Base-by-base conservation (phyloP, 2,329 filamentous ascomycete species). In the Berkeleyomyces basicola region DNA sequence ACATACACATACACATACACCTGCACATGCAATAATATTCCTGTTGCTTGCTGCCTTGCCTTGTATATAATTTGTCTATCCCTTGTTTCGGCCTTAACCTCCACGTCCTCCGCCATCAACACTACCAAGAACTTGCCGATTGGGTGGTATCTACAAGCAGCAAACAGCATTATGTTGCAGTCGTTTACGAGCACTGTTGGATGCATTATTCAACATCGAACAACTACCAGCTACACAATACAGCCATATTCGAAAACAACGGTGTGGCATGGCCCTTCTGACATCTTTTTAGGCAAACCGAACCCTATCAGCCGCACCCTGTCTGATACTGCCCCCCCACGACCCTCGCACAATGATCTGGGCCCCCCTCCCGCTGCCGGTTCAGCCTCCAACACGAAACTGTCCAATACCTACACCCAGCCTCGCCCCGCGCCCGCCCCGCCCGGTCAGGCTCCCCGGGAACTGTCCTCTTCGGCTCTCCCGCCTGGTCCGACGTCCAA, bases 241-340 rank as follows among this genome's bases (percentile, higher is more conserved):
- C 58, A 14, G 59, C 47, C 23, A 44, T 51, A 37, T n/a, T 42
- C 42, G 37, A 36, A n/a, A 61, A 63, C 33, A 66, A 68, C n/a
- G 67, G 66, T 57, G 64, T 65, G 14, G 65, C 65, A 67, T 77
- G 70, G 65, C 78, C 82, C 61, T 77, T 76, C 14, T 84, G 84
- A 67, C 81, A 81, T 74, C 76, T 81, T 61, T 81, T 79, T 31
- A 78, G 81, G 67, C 75, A 77, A 59, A 79, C 81, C 59, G 10
- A 44, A 39, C 42, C 33, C 53, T 16, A 37, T 64, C 16, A 64
- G 53, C 42, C 63, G 59, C 14, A 64, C 53, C 43, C 10, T 55
- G 31, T 64, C 63, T n/a, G 53, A 61, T 39, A 55, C 60, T 31
- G 55, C 40, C 9, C 61, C 59, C 10, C 9, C 49, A 10, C 49